These are phyloP conservation scores for Aspergillus homomorphus DNA, from an alignment of 495 filamentous ascomycete genomes.

Conservation along the genomic window DNA sequence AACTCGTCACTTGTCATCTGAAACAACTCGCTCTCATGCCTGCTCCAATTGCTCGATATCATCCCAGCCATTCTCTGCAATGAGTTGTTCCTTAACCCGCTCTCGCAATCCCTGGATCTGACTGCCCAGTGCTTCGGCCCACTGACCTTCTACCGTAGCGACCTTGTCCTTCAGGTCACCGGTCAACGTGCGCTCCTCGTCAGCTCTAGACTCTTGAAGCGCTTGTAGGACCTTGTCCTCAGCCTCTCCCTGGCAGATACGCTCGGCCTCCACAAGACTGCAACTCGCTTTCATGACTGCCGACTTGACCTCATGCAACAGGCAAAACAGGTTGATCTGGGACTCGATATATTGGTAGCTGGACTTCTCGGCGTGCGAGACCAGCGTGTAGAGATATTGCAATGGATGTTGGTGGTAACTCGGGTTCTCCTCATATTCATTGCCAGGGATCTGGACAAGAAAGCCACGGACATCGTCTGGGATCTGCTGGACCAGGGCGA, in stretches of 20 bases:
- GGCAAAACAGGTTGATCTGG: conserved; percentile 88
- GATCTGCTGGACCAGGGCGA: conserved; percentile 72
- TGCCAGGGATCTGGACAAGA: conserved; percentile 61
- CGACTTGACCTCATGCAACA: conserved; percentile 89
- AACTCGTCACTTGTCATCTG: conserved; percentile 9
- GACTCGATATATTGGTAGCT: conserved; percentile 96
- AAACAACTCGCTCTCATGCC: conserved; percentile 18
- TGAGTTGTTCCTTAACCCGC: conserved; percentile 61
- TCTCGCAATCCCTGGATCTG: conserved; percentile 53
- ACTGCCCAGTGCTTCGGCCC: conserved; percentile 64
- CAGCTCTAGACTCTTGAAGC: conserved; percentile 57
- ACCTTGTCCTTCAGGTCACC: conserved; percentile 93
- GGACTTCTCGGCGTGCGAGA: conserved; percentile 82
- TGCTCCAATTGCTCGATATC: conserved; percentile 52
- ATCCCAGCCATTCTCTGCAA: conserved; percentile 71
- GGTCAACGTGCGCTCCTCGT: conserved; percentile 68
- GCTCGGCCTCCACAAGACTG: conserved; percentile 54
- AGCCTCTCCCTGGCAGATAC: conserved; percentile 54
- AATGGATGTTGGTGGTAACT: conserved; percentile 72
- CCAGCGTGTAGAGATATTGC: conserved; percentile 81
- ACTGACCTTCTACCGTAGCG: conserved; percentile 82
- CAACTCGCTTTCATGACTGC: conserved; percentile 62
- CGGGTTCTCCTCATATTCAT: conserved; percentile 84
- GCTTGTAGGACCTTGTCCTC: conserved; percentile 48
- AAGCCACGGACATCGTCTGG: conserved; percentile 60